These are phyloP conservation scores for Pterocarpus santalinus DNA, from an alignment of 306 rosid species.

Conservation along the genomic window DNA sequence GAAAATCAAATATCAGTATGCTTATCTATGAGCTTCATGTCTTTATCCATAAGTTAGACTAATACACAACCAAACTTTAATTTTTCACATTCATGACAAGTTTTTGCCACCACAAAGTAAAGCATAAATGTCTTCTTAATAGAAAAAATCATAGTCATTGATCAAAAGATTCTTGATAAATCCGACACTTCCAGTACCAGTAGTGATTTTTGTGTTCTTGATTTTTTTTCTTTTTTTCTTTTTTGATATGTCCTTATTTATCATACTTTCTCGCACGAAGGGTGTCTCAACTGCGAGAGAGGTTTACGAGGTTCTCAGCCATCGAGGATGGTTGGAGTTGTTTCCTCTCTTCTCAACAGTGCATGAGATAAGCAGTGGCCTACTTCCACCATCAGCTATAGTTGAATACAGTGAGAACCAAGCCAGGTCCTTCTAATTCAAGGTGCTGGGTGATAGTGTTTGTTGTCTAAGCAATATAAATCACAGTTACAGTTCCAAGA, in stretches of 20 bases:
- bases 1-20: neutral
- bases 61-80: neutral
- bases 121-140: neutral
- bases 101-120: conserved; percentile 3
- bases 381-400: conserved; percentile 91
- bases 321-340: conserved; percentile 91
- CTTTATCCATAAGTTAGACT: conserved; percentile 3
- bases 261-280: conserved; percentile 55
- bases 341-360: conserved; percentile 90
- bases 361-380: conserved; percentile 86
- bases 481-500: conserved; percentile 34
- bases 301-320: conserved; percentile 87
- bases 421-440: conserved; percentile 55
- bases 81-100: neutral
- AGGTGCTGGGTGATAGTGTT: conserved; percentile 17
- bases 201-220: conserved; percentile 21
- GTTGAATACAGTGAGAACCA: conserved; percentile 82
- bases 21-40: neutral
- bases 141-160: conserved; percentile 14
- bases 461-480: conserved; percentile 8
- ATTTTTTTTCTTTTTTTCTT: neutral
- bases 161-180: neutral
- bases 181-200: neutral
- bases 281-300: conserved; percentile 94
- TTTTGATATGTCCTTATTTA: neutral